Conservation (phyloP, 768 basidiomycete species). For the Hypholoma fasciculare region DNA sequence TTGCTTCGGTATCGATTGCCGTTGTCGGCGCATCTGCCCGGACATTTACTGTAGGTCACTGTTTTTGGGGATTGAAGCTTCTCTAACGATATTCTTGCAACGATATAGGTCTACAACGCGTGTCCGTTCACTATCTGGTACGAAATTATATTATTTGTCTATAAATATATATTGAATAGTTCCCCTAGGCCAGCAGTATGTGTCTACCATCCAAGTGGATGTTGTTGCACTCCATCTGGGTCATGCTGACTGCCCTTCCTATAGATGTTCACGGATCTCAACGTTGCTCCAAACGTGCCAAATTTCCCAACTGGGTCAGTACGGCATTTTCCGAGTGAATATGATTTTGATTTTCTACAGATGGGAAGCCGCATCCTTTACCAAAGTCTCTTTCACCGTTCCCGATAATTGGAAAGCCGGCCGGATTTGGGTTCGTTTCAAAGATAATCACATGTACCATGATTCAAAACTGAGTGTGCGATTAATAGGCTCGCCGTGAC, state of each 20-base stretch:
- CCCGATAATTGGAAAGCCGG: conserved; percentile 68
- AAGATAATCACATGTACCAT: too few relatives aligned
- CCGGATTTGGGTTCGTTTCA: conserved; percentile 46
- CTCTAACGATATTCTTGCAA: neutral
- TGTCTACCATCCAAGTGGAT: neutral
- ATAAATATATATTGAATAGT: neutral
- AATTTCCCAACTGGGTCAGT: conserved; percentile 44
- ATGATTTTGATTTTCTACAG: conserved; percentile 18
- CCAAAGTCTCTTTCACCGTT: conserved; percentile 48
- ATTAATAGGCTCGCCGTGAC: conserved; percentile 55
- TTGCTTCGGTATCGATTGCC: conserved; percentile 22
- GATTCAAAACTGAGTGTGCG: neutral
- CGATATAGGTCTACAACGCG: conserved; percentile 47
- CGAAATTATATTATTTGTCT: conserved; percentile 6
- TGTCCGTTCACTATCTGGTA: conserved; percentile 75
- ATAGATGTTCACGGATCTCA: conserved; percentile 62
- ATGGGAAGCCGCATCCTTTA: conserved; percentile 39
- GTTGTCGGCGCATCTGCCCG: conserved; percentile 42
- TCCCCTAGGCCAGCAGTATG: conserved; percentile 37
- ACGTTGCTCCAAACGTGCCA: conserved; percentile 48
- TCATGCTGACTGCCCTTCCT: neutral
- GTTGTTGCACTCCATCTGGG: too few relatives aligned
- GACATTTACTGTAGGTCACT: conserved; percentile 48
- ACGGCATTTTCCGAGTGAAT: neutral
- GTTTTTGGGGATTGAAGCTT: neutral